Evolutionary conservation across 2,329 filamentous ascomycete genomes (phyloP).

Genomic region (Alternaria sp.): DNA sequence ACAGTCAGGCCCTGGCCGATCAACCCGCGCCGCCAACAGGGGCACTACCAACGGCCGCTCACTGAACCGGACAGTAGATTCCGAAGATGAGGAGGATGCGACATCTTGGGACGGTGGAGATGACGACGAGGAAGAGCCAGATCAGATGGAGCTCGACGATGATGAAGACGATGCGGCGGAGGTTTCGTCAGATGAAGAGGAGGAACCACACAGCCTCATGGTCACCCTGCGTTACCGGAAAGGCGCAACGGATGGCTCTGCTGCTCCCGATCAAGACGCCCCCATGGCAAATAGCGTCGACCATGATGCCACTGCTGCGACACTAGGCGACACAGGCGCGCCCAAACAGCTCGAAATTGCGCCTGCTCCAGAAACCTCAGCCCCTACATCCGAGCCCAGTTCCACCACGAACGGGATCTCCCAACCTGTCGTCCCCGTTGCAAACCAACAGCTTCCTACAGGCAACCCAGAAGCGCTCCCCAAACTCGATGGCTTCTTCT

Average conservation of each 20-base stretch:
- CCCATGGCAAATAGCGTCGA: not conserved
- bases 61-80: constrained; percentile 54
- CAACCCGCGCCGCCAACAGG: constrained; percentile 45
- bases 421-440: not conserved
- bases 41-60: constrained; percentile 26
- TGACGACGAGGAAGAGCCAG: constrained; percentile 75
- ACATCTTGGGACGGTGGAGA: constrained; percentile 73
- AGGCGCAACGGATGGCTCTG: constrained; percentile 11
- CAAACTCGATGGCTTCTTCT: constrained; percentile 21
- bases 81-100: constrained; percentile 70
- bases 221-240: constrained; percentile 67
- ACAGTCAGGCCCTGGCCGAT: constrained; percentile 50
- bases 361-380: not conserved
- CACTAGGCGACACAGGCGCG: not conserved
- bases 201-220: constrained; percentile 65
- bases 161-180: constrained; percentile 58
- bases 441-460: constrained; percentile 1
- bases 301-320: not conserved
- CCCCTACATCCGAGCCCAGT: not conserved
- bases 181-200: constrained; percentile 41
- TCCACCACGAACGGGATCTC: constrained; percentile 12
- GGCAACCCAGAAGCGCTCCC: constrained; percentile 9
- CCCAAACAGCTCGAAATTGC: constrained; percentile 6
- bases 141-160: constrained; percentile 66
- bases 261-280: not conserved